phyloP scores from a whole-genome alignment of 345 rosid species.

The Atalantia buxifolia region DNA sequence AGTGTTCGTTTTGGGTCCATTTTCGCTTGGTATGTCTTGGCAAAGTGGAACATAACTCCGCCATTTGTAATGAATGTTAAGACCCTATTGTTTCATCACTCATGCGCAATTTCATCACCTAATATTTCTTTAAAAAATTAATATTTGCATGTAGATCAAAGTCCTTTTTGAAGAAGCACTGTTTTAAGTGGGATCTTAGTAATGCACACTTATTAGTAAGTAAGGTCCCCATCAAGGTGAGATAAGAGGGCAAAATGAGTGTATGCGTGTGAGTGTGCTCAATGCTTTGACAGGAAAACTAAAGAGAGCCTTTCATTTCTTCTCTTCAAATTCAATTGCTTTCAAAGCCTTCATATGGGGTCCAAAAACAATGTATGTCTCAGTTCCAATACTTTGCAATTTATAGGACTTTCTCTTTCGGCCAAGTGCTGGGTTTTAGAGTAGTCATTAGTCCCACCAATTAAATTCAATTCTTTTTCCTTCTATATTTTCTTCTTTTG shows the following conservation, averaged over 20 bases:
- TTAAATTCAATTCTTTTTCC: neutral
- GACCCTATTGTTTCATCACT: constrained; percentile 19
- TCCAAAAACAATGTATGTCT: neutral
- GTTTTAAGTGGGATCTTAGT: constrained; percentile 34
- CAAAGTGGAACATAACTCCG: constrained; percentile 36
- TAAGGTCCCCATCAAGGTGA: constrained; percentile 20
- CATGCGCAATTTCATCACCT: constrained; percentile 10
- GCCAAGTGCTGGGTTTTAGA: constrained; percentile 1
- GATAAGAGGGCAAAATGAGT: constrained; percentile 8
- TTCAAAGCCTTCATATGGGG: constrained; percentile 24
- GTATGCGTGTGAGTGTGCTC: neutral
- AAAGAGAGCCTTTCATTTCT: constrained; percentile 22
- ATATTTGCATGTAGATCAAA: no score
- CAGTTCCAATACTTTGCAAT: neutral
- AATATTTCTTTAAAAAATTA: no score
- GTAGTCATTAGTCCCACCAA: neutral
- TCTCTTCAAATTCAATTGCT: constrained; percentile 8
- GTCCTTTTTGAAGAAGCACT: constrained; percentile 9
- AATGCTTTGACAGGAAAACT: constrained; percentile 13
- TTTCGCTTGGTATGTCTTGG: constrained; percentile 30
- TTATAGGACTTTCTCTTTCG: constrained; percentile 3
- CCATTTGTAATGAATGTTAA: constrained; percentile 24
- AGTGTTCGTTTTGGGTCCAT: constrained; percentile 30
- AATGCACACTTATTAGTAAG: constrained; percentile 17
- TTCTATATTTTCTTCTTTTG: neutral